Evolutionary conservation across 179 eudicot genomes (phyloP), one percentile per base, ranked within the genome.

Genomic region (Actinidia chinensis): DNA sequence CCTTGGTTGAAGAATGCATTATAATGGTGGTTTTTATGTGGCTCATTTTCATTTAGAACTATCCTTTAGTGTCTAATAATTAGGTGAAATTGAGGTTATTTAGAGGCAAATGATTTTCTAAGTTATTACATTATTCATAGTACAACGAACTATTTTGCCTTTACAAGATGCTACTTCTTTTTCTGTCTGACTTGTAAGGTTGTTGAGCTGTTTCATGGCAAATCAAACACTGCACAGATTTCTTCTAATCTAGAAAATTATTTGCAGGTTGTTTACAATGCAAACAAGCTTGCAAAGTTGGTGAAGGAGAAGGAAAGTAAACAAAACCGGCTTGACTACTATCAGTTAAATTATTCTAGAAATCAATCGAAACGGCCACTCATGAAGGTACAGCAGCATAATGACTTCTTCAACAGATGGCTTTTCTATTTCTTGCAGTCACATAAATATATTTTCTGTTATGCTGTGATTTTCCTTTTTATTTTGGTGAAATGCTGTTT

Each of bases 281-380:
- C 99, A 78, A 93, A 95, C 79, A 93, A 94, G 84, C 96, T 95
- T 79, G 95, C 97, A 36, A 78, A 88, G 68, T 85, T 95, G 89
- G 95, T 95, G 25, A 74, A 88, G 79, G 90, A 92, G 89, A 93
- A 89, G 92, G 86, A 92, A 78, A 92, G 81, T 78, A 90, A 91
- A 86, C 87, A 90, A 76, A 95, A 95, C 73, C 93, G 97, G 99
- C 91, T 95, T 69, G 99, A 90, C 85, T 95, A 90, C 80, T 95
- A 95, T 81, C 93, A 93, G 71, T 73, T 91, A 47, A 95, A 91
- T 73, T 90, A 83, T 81, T 84, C 89, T 40, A 88, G 97, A 85
- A 86, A 93, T 69, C 90, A 85, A 36, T 88, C 88, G 52, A 81
- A 78, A 78, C 88, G 93, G 83, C 98, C 97, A 20, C 72, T 80